These are phyloP conservation scores for Closterium sp. DNA, from an alignment of 139 green algal genomes.

Conservation along the genomic window DNA sequence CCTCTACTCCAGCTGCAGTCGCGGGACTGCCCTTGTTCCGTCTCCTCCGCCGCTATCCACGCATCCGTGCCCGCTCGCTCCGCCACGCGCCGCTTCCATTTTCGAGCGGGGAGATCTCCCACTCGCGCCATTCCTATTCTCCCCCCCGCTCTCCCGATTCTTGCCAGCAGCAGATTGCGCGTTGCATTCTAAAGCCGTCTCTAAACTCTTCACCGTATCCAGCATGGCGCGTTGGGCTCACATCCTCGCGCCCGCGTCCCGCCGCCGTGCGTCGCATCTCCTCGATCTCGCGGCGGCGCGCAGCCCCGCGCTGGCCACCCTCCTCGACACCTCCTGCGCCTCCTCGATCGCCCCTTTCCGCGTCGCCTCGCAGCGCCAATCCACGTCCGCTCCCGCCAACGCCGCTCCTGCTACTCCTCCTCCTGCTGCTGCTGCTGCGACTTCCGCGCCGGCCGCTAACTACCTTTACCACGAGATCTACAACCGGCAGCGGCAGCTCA, in stretches of 20 bases:
- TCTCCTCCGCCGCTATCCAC: background rate
- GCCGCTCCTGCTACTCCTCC: background rate
- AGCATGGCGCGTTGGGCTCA: background rate
- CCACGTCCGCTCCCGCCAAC: no score
- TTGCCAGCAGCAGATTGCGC: no score
- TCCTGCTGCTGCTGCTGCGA: background rate
- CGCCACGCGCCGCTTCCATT: no score
- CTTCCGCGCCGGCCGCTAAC: background rate
- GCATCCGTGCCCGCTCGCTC: background rate
- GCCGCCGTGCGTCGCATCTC: background rate
- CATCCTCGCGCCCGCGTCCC: background rate
- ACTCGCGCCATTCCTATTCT: no score
- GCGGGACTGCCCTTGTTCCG: background rate
- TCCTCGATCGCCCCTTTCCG: background rate
- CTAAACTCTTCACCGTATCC: no score
- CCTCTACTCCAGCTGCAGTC: background rate
- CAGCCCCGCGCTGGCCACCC: background rate
- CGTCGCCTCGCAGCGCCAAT: background rate
- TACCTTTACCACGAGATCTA: slow-evolving; percentile 39
- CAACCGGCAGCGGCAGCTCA: slow-evolving; percentile 33
- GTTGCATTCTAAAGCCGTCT: no score
- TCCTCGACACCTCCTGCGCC: background rate
- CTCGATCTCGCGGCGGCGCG: background rate
- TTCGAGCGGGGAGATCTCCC: no score
- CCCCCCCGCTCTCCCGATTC: no score